Evolutionary conservation across 257 asterid species (phyloP).

Genomic region (Penstemon barbatus): DNA sequence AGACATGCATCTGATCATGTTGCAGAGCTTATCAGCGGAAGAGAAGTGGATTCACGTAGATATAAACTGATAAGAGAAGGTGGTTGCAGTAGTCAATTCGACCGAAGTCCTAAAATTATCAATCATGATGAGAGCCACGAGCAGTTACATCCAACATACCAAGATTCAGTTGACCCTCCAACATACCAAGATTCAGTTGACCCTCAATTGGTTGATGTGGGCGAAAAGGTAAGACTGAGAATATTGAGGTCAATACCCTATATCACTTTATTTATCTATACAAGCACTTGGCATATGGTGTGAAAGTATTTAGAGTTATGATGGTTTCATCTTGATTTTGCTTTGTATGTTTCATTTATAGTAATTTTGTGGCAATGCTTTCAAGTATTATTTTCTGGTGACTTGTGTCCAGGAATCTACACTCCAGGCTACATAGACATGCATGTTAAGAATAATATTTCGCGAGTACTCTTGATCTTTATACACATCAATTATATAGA

Average conservation of each 20-base stretch:
- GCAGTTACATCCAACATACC: conserved; percentile 33
- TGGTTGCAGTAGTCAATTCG: conserved; percentile 31
- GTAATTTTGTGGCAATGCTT: conserved; percentile 12
- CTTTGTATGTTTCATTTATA: conserved; percentile 2
- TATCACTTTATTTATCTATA: conserved; percentile 31
- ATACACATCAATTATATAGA: neutral
- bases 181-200: conserved; percentile 48
- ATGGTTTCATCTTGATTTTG: conserved; percentile 20
- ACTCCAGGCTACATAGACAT: conserved; percentile 11
- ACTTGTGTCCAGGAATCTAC: neutral
- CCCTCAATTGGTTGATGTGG: conserved; percentile 38
- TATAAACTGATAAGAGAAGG: conserved; percentile 33
- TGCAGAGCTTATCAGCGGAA: conserved; percentile 30
- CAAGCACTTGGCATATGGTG: conserved; percentile 34
- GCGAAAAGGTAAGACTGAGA: conserved; percentile 58
- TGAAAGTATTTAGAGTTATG: conserved; percentile 26
- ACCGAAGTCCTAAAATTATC: conserved; percentile 30
- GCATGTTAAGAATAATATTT: neutral
- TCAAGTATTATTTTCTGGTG: neutral
- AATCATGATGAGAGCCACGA: conserved; percentile 28
- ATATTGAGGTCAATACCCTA: conserved; percentile 35
- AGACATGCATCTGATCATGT: conserved; percentile 32
- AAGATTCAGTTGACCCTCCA: conserved; percentile 46
- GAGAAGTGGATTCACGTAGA: conserved; percentile 33
- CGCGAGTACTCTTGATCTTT: neutral